These are phyloP conservation scores for Halenospora varia DNA, from an alignment of 495 filamentous ascomycete species.

Conservation along the genomic window DNA sequence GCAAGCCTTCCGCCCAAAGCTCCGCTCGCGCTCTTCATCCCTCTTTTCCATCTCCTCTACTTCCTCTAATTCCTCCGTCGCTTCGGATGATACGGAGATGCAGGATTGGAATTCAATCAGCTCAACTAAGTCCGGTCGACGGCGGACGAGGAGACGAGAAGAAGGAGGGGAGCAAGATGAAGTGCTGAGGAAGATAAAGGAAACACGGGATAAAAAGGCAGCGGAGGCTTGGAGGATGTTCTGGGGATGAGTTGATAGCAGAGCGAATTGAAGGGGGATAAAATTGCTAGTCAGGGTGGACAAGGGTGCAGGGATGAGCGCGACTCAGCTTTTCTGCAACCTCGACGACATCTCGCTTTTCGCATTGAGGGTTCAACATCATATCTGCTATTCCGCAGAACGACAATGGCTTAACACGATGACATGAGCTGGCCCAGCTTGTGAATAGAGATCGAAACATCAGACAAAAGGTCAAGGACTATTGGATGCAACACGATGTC, in stretches of 20 bases:
- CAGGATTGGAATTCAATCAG: background rate
- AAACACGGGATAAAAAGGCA: background rate
- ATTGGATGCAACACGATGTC: background rate
- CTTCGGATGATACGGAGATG: background rate
- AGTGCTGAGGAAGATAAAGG: conserved; percentile 7
- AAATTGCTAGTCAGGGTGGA: background rate
- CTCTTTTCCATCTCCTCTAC: background rate
- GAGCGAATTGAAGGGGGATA: no score
- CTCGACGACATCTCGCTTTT: background rate
- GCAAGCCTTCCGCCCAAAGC: background rate
- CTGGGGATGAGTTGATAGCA: conserved; percentile 16
- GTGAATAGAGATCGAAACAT: background rate
- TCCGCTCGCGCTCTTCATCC: background rate
- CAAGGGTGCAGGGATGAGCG: background rate
- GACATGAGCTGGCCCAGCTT: background rate
- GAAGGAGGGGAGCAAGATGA: conserved; percentile 11
- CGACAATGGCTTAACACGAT: background rate
- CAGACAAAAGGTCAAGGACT: background rate
- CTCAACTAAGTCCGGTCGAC: no score
- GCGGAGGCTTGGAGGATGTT: conserved; percentile 16
- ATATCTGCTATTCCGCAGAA: background rate
- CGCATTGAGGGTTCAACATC: background rate
- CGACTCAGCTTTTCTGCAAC: background rate
- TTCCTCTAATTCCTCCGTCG: background rate
- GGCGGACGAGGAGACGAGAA: background rate